These are phyloP conservation scores for Aspergillus thermomutatus DNA, from an alignment of 2,329 filamentous ascomycete genomes.

Conservation along the genomic window DNA sequence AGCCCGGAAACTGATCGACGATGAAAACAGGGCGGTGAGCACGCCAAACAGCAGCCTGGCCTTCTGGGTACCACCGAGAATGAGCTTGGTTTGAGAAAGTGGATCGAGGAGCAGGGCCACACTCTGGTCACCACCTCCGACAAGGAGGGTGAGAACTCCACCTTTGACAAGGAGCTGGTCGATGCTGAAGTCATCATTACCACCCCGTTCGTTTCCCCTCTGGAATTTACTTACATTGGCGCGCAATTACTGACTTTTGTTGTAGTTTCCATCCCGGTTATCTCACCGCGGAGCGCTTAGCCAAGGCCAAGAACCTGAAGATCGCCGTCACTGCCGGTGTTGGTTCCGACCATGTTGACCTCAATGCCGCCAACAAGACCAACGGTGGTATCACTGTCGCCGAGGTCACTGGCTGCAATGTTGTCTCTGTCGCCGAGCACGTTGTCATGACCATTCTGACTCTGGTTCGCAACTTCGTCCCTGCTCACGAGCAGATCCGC, in stretches of 20 bases:
- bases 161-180: conserved; percentile 91
- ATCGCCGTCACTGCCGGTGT: conserved; percentile 95
- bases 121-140: conserved; percentile 94
- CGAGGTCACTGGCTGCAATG: conserved; percentile 97
- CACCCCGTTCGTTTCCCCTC: conserved; percentile 67
- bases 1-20: conserved; percentile 7
- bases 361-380: conserved; percentile 95
- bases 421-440: conserved; percentile 97
- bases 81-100: conserved; percentile 94
- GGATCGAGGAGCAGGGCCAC: conserved; percentile 96
- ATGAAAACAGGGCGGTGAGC: conserved; percentile 62
- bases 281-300: conserved; percentile 91
- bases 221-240: neutral
- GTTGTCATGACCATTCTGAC: conserved; percentile 98
- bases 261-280: conserved; percentile 94
- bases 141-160: conserved; percentile 92
- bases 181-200: conserved; percentile 99
- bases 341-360: conserved; percentile 96
- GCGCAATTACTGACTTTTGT: conserved; percentile 9
- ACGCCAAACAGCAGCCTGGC: conserved; percentile 82
- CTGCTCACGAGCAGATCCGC: conserved; percentile 90
- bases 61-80: conserved; percentile 96
- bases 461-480: conserved; percentile 97
- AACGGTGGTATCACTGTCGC: conserved; percentile 97
- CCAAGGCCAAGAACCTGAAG: conserved; percentile 99